Base-by-base conservation (phyloP, 108 stramenopile species). In the Nitzschia inconspicua region DNA sequence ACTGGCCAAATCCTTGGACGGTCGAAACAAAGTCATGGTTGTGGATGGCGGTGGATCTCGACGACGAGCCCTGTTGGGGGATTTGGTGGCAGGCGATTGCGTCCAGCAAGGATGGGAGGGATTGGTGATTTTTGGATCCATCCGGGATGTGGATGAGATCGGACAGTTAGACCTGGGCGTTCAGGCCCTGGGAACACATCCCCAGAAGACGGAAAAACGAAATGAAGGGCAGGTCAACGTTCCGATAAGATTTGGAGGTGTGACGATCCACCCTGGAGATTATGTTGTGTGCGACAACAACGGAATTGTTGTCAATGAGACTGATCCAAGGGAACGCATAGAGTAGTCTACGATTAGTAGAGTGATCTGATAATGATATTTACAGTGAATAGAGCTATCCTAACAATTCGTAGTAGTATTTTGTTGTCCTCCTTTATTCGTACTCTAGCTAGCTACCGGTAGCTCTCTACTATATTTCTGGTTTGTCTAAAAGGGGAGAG, bases 141-240 rank as follows among this genome's bases (percentile, higher is more conserved):
- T 89, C 44, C 74, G 85, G 35, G 85, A 89, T 67, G 84, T 85
- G 27, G 78, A 68, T 9, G 83, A 80, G 16, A 78, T 89, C 18
- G 50, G 47, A 9, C 26, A 56, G n/a, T 44, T 84, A 34, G 32
- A 68, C 20, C 47, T 89, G 58, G 88, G 88, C 0, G 78, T 89
- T 4, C 80, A 79, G 66, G 82, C 88, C 0, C 46, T 83, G 43
- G 81, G 83, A 0, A 81, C 85, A 6, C 65, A 77, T 73, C 88
- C 88, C 9, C 47, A 80, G 2, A 86, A 84, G 42, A 76, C 78
- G 19, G 11, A 68, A n/a, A 85, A 85, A 68, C 44, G 58, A 9
- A 44, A 62, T 29, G 65, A 66, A 40, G 72, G 72, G 3, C 65
- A 73, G 57, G 37, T 32, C 9, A 51, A 46, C 20, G 40, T 73